These are phyloP conservation scores for Exidia glandulosa DNA, from an alignment of 768 basidiomycete species.

Conservation along the genomic window DNA sequence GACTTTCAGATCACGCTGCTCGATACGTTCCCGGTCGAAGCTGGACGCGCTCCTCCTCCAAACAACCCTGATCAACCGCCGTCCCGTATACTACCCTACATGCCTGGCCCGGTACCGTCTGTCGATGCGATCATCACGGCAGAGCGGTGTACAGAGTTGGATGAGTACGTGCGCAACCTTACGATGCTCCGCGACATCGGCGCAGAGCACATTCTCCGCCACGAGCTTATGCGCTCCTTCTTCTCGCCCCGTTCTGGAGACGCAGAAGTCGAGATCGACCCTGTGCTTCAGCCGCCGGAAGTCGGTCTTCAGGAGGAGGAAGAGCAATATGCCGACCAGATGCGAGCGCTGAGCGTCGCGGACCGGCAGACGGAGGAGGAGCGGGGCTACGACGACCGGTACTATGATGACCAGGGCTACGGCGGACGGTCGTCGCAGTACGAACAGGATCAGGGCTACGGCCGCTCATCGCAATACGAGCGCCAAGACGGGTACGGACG, in stretches of 20 bases:
- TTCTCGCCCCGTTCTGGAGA: constrained; percentile 81
- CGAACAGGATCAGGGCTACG: not conserved
- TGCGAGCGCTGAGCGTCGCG: constrained; percentile 38
- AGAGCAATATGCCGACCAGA: constrained; percentile 22
- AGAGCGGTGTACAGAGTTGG: constrained; percentile 68
- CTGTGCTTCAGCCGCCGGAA: constrained; percentile 46
- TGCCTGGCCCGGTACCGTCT: constrained; percentile 86
- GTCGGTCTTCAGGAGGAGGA: constrained; percentile 24
- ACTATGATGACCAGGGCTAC: constrained; percentile 27
- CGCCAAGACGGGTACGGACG: not conserved
- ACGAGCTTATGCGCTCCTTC: constrained; percentile 71
- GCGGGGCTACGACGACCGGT: constrained; percentile 31
- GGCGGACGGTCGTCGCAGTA: not conserved
- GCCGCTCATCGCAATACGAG: not conserved
- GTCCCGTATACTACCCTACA: constrained; percentile 79
- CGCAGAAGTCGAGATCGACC: constrained; percentile 53
- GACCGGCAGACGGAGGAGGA: too few species aligned
- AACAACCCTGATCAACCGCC: constrained; percentile 22
- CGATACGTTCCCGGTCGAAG: constrained; percentile 81
- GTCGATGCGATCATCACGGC: constrained; percentile 81
- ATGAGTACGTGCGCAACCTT: constrained; percentile 76
- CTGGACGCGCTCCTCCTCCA: constrained; percentile 52
- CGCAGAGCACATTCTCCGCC: constrained; percentile 71
- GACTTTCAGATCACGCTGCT: constrained; percentile 90
- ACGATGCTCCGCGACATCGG: constrained; percentile 57